Base-by-base conservation (phyloP, 78 protist species). In the Dictyostelium firmibasis region DNA sequence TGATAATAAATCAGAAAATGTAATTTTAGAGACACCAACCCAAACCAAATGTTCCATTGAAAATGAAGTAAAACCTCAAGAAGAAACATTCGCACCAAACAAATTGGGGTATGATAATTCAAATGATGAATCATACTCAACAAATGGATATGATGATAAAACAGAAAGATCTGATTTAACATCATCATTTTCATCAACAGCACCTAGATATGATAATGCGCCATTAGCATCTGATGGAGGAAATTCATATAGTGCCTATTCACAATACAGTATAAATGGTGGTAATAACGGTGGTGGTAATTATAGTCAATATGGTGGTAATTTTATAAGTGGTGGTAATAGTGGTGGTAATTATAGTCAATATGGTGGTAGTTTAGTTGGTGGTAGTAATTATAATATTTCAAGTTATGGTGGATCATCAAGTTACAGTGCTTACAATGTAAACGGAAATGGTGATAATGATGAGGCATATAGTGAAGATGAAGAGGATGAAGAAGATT, bases 401-500 rank as follows among this genome's bases (percentile, higher is more conserved):
- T 81, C 85, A 43, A 43, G 60, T 50, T 50, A 81, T 81, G 70
- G 70, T 50, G 85, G 72, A 1, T 50, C 70, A 57, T 57, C 86
- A 33, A 25, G 76, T 16, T 72, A 72, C 16, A 72, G 44, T 72
- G 36, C 43, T 4, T 72, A 72, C 27, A 72, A 72, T 72, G 79
- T 44, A 16, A 27, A 72, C 18, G 44, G 79, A 13, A 72, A 31
- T 33, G 75, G 8, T 25, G 31, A 50, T 5, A 29, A 57, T 13
- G 18, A 27, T 82, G 86, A 82, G n/a, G 75, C n/a, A n/a, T n/a
- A n/a, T n/a, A n/a, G 36, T 33, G 86, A 35, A 16, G 86, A 35
- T 3, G 62, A 43, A 2, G 57, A 78, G 27, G 86, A 33, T 3
- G 64, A 47, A 0, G 64, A 81, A 47, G 85, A 50, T 29, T 57